Base-by-base conservation (phyloP, 2,329 filamentous ascomycete genomes). In the Dryadomyces sulphureus region DNA sequence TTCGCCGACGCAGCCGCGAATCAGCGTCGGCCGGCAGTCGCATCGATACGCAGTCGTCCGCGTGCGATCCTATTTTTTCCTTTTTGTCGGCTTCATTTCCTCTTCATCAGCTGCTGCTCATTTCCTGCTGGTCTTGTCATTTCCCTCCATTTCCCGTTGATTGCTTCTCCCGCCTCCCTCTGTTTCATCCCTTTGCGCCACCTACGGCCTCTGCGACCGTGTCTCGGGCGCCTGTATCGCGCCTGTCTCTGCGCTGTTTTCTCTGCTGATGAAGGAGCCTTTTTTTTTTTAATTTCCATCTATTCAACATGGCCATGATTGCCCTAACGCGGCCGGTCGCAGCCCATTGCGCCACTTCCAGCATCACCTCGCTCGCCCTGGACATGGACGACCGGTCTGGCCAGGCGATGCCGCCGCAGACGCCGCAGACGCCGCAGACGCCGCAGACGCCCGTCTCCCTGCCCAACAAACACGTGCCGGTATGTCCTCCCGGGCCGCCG, bases 401-500 rank as follows among this genome's bases (percentile, higher is more conserved):
- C n/a, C 55, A 56, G 43, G 57, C 57, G 38, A 4, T 8, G 7
- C 16, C 27, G 9, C 27, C 11, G 16, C 27, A 32, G 11, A 7
- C 27, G 6, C 27, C 6, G 11, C 25, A 27, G 25, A 27, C 25
- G 6, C 25, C 6, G 11, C 25, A 27, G 25, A 27, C 25, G 25
- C 25, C 6, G 11, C 57, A 58, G 27, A 43, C 54, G 3, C 56
- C 57, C 24, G 46, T 50, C 1, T 58, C 83, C 7, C 70, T 92
- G 21, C 86, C 88, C 9, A 94, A 94, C 65, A 94, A 92, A 63
- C 87, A 94, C 63, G 70, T 94, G 21, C 88, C 89, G n/a, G 68
- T 81, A 54, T 94, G 87, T 63, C 83, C 87, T n/a, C 77, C 88
- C 1, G 88, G 88, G 2, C 81, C 85, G 51, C 76, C 74, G 43